phyloP scores from a whole-genome alignment of 352 stramenopile genomes.

The Pythium aquatile region DNA sequence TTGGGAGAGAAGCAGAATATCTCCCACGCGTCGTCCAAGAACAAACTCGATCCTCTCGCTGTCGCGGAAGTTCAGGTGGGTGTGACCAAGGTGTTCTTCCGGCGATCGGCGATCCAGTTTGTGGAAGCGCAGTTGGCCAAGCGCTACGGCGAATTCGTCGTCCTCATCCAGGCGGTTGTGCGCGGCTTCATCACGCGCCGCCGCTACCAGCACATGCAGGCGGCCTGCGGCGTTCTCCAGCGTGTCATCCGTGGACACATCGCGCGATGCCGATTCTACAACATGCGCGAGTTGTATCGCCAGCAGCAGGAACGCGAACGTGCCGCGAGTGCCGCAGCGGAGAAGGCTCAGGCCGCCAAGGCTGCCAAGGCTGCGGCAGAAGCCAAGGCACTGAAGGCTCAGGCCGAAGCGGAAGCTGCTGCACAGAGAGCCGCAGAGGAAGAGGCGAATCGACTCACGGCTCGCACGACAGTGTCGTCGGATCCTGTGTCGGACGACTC shows the following conservation, averaged over 20 bases:
- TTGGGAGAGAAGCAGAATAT: constrained; percentile 13
- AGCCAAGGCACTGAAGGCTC: constrained; percentile 12
- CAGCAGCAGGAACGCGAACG: constrained; percentile 46
- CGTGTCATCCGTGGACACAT: constrained; percentile 66
- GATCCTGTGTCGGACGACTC: constrained; percentile 74
- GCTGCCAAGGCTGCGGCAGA: constrained; percentile 13
- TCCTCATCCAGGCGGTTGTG: constrained; percentile 76
- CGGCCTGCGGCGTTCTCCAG: constrained; percentile 46
- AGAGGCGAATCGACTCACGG: constrained; percentile 60
- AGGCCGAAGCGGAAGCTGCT: constrained; percentile 17
- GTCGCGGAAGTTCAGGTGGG: constrained; percentile 79
- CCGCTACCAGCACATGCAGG: constrained; percentile 48
- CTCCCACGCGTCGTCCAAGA: constrained; percentile 32
- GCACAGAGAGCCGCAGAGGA: constrained; percentile 33
- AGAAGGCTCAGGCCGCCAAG: constrained; percentile 10
- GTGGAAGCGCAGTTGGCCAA: constrained; percentile 85
- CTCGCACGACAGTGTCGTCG: constrained; percentile 48
- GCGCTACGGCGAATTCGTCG: constrained; percentile 82
- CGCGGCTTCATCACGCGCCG: constrained; percentile 56
- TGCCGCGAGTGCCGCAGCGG: constrained; percentile 28
- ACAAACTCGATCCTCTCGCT: constrained; percentile 39
- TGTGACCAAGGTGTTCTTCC: constrained; percentile 81
- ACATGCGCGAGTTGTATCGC: constrained; percentile 48
- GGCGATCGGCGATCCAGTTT: constrained; percentile 80
- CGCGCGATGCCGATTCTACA: constrained; percentile 52